phyloP scores from a whole-genome alignment of 2,329 filamentous ascomycete genomes.

The Lachnellula cervina region DNA sequence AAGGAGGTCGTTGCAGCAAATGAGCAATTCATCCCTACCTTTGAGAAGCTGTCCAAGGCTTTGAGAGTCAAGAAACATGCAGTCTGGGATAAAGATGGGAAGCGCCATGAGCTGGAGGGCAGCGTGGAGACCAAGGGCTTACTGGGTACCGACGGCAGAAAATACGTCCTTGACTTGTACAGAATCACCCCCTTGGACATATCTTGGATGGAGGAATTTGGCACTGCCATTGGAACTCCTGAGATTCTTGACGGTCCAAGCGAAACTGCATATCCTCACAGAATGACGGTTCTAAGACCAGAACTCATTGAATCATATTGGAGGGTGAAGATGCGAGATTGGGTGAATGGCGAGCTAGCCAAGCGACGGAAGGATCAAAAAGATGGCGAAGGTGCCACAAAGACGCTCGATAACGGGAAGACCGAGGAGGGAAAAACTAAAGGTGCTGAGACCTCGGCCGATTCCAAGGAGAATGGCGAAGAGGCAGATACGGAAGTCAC shows the following conservation, averaged over 20 bases:
- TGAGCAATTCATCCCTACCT: constrained; percentile 75
- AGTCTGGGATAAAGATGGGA: constrained; percentile 95
- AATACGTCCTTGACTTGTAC: constrained; percentile 97
- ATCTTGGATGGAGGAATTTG: constrained; percentile 78
- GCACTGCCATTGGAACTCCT: constrained; percentile 37
- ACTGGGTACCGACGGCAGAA: constrained; percentile 92
- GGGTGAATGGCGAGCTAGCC: constrained; percentile 74
- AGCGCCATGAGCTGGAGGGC: constrained; percentile 84
- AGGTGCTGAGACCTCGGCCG: constrained; percentile 26
- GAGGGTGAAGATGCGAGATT: constrained; percentile 81
- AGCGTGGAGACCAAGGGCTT: constrained; percentile 98
- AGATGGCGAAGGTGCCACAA: constrained; percentile 25
- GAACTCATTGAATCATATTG: constrained; percentile 86
- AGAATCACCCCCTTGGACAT: constrained; percentile 90
- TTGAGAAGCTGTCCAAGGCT: constrained; percentile 85
- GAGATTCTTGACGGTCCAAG: constrained; percentile 30
- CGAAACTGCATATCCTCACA: constrained; percentile 67
- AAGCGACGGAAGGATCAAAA: constrained; percentile 47
- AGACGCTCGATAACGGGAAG: constrained; percentile 29
- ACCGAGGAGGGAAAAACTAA: constrained; percentile 23
- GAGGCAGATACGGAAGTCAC: constrained; percentile 33
- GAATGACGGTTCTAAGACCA: constrained; percentile 88
- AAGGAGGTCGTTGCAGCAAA: constrained; percentile 93
- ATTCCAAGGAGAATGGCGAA: constrained; percentile 26
- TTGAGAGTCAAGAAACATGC: constrained; percentile 90